phyloP scores from a whole-genome alignment of 805 yeast species.

The Suhomyces xylopsoci region DNA sequence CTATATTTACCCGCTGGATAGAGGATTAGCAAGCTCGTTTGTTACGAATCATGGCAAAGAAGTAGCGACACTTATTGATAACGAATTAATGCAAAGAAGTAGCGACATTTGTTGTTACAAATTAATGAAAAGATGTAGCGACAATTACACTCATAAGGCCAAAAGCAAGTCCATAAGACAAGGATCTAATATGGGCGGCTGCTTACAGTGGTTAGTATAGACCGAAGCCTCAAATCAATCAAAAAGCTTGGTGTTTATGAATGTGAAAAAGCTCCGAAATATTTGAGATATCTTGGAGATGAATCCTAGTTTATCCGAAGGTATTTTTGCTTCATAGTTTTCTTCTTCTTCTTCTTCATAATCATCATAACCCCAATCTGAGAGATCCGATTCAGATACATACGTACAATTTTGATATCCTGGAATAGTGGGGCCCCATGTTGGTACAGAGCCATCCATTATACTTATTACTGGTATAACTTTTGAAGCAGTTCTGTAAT shows the following conservation, averaged over 20 bases:
- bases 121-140: not conserved
- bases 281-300: not conserved
- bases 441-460: not conserved
- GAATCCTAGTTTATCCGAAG: not conserved
- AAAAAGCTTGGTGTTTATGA: not conserved
- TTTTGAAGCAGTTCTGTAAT: not conserved
- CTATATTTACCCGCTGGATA: conserved; percentile 6
- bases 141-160: not conserved
- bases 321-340: not conserved
- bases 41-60: not conserved
- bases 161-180: not conserved
- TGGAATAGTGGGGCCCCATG: not conserved
- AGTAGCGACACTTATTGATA: not conserved
- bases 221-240: not conserved
- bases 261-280: not conserved
- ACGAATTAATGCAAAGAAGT: not conserved
- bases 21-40: not conserved
- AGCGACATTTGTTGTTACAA: not conserved
- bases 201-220: not conserved
- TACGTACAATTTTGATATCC: conserved; percentile 1
- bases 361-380: not conserved
- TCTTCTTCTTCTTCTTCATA: not conserved
- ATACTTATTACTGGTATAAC: not conserved
- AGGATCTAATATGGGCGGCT: not conserved
- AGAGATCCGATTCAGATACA: not conserved